Evolutionary conservation across 1,284 basidiomycete species (phyloP).

Genomic region (Austroboletus rostrupii): DNA sequence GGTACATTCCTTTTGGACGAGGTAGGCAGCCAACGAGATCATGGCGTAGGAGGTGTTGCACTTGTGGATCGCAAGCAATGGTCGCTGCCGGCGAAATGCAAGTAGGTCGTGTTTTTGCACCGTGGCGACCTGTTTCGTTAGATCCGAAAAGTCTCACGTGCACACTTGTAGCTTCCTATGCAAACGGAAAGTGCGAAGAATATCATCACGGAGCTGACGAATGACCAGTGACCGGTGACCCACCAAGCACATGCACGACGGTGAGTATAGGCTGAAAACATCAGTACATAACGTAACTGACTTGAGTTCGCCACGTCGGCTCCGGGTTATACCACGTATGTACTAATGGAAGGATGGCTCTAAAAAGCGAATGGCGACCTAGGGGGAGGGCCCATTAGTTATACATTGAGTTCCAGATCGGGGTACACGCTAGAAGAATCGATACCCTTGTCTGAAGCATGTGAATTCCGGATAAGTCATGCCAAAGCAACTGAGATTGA

Average conservation of each 20-base stretch:
- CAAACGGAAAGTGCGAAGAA: conserved; percentile 35
- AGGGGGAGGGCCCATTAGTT: conserved; percentile 49
- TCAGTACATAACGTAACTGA: not conserved
- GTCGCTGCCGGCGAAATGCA: conserved; percentile 28
- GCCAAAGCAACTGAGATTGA: conserved; percentile 9
- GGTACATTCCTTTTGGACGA: too few species aligned
- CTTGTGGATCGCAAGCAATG: conserved; percentile 30
- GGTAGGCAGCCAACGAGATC: conserved; percentile 27
- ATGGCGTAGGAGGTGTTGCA: conserved; percentile 33
- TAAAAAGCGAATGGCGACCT: conserved; percentile 52
- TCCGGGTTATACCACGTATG: conserved; percentile 61
- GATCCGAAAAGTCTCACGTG: conserved; percentile 32
- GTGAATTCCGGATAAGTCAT: conserved; percentile 23
- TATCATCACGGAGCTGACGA: conserved; percentile 38
- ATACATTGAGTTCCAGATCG: conserved; percentile 43
- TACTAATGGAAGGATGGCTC: conserved; percentile 58
- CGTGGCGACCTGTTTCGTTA: conserved; percentile 29
- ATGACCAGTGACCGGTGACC: conserved; percentile 31
- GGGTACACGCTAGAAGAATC: conserved; percentile 54
- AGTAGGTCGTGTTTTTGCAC: conserved; percentile 22
- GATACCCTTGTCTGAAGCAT: conserved; percentile 51
- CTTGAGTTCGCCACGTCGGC: conserved; percentile 41
- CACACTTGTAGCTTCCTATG: conserved; percentile 36
- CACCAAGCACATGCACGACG: conserved; percentile 33
- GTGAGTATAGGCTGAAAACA: conserved; percentile 14